A percentile compares a stretch with the other conserved stretches of the same genome.
These are phyloP conservation scores for Eustoma russellianum DNA, from an alignment of 257 asterid genomes.

Conservation along the genomic window DNA sequence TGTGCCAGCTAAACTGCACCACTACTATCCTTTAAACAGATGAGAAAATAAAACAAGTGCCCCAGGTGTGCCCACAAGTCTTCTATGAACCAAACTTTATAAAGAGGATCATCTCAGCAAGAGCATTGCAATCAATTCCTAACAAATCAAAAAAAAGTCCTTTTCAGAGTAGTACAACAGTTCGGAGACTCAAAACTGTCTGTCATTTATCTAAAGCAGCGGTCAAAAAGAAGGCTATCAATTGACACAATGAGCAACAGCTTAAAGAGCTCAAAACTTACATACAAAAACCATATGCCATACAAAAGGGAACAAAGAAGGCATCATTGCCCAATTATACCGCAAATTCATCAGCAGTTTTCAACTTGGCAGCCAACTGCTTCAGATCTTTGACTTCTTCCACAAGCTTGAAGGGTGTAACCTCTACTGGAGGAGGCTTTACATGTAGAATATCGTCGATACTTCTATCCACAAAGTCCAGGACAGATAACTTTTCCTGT, in stretches of 20 bases:
- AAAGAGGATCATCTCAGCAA: too few species aligned
- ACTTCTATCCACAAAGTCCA: conserved; percentile 62
- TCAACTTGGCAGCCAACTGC: conserved; percentile 66
- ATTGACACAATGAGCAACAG: neutral
- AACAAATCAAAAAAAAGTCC: too few species aligned
- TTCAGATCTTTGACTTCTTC: conserved; percentile 86
- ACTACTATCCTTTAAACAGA: too few species aligned
- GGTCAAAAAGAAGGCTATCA: too few species aligned
- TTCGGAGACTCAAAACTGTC: too few species aligned
- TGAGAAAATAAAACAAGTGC: too few species aligned
- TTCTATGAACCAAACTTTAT: too few species aligned
- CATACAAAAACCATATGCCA: neutral
- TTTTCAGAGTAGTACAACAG: too few species aligned
- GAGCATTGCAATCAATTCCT: too few species aligned
- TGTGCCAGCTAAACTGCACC: too few species aligned
- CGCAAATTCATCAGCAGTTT: conserved; percentile 77
- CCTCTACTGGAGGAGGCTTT: conserved; percentile 62
- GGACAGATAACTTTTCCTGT: conserved; percentile 60
- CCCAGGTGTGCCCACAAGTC: too few species aligned
- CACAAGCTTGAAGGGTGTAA: conserved; percentile 68
- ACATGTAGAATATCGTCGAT: conserved; percentile 33
- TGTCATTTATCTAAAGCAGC: too few species aligned
- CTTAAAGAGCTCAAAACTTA: neutral
- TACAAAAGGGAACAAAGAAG: neutral
- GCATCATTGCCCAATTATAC: conserved; percentile 30